phyloP scores from a whole-genome alignment of 495 filamentous ascomycete species.

The Chaetomium cochliodes region DNA sequence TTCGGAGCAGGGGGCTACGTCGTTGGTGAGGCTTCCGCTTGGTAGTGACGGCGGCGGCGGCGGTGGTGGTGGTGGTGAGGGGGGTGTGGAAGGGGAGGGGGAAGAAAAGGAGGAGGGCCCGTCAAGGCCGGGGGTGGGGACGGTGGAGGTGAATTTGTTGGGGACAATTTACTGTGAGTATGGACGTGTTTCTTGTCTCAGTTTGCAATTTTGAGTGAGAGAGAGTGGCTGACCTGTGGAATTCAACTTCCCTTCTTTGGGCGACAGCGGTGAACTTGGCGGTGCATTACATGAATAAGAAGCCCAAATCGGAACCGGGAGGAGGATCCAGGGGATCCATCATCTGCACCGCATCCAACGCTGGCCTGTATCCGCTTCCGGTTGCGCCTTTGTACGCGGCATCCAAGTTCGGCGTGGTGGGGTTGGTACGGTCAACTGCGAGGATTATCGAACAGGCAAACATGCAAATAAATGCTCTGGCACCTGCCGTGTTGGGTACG shows the following conservation, averaged over 20 bases:
- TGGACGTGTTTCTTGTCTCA: too few species aligned
- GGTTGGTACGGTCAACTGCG: constrained; percentile 51
- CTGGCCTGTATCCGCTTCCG: constrained; percentile 56
- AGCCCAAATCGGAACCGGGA: constrained; percentile 25
- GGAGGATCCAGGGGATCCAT: constrained; percentile 42
- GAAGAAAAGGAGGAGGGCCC: constrained; percentile 38
- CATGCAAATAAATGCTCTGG: constrained; percentile 56
- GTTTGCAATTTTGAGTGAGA: too few species aligned
- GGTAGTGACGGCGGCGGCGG: too few species aligned
- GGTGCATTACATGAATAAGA: constrained; percentile 53
- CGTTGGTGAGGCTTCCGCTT: constrained; percentile 27
- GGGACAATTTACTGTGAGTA: constrained; percentile 52
- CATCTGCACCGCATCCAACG: constrained; percentile 58
- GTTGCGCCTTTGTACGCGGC: constrained; percentile 55
- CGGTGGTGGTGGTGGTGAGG: too few species aligned
- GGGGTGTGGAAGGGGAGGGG: constrained; percentile 22
- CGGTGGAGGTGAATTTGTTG: constrained; percentile 50
- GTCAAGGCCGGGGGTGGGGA: constrained; percentile 41
- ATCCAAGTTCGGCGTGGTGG: constrained; percentile 53
- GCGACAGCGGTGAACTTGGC: constrained; percentile 49
- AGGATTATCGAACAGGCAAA: constrained; percentile 38
- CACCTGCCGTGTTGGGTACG: constrained; percentile 50
- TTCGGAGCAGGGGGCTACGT: constrained; percentile 44
- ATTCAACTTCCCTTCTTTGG: too few species aligned
- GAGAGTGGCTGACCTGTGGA: background rate